A percentile compares a stretch with the other conserved stretches of the same genome.
Conservation (phyloP, 306 rosid genomes). For the Begonia loranthoides region DNA sequence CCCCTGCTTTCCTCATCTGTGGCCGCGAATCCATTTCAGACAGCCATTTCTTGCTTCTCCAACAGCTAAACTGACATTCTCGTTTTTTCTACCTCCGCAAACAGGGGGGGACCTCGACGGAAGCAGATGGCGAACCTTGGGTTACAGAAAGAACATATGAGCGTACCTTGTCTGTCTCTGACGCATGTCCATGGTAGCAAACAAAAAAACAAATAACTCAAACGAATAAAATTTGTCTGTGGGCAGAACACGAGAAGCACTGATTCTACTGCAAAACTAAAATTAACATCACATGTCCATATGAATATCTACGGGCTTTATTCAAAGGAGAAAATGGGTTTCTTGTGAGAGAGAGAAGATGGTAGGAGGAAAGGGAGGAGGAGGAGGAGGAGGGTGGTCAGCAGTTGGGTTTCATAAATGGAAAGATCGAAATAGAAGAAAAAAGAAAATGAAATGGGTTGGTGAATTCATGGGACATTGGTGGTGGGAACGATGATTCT, state of each 20-base stretch:
- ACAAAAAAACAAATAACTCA: no score
- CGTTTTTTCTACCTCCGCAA: constrained; percentile 9
- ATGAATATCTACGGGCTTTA: constrained; percentile 11
- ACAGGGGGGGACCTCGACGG: constrained; percentile 9
- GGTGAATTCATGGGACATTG: constrained; percentile 39
- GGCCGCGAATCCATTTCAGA: constrained; percentile 17
- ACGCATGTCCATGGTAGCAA: constrained; percentile 13
- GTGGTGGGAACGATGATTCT: constrained; percentile 24
- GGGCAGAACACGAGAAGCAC: constrained; percentile 10
- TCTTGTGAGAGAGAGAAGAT: constrained; percentile 1
- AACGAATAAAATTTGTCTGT: no score
- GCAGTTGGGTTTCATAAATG: constrained; percentile 36
- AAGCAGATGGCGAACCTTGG: constrained; percentile 4
- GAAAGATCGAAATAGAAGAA: constrained; percentile 12
- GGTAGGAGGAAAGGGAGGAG: neutral
- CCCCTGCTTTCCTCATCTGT: constrained; percentile 13
- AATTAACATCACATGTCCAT: no score
- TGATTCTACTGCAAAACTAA: neutral
- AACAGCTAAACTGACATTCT: constrained; percentile 5
- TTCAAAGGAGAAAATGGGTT: neutral
- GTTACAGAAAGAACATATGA: constrained; percentile 33
- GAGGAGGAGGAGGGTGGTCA: constrained; percentile 3
- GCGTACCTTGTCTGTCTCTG: constrained; percentile 28
- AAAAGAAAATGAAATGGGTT: no score
- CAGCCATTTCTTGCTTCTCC: constrained; percentile 16